These are phyloP conservation scores for Vigna trinervia DNA, from an alignment of 306 rosid genomes.

Conservation along the genomic window DNA sequence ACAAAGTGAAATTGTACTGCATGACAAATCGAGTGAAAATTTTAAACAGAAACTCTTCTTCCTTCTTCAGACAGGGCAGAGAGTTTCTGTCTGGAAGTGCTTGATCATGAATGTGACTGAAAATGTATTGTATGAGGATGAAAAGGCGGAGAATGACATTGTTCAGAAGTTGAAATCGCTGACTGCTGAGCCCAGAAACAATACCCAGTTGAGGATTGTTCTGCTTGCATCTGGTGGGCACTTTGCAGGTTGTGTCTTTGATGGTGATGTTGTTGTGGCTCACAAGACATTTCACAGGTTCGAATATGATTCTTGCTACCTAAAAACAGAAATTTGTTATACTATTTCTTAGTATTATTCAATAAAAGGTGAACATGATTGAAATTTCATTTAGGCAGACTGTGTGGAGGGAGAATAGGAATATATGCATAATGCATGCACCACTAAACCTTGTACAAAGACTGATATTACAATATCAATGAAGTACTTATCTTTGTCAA, in stretches of 20 bases:
- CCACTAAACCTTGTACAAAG: conserved; percentile 7
- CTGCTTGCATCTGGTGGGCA: conserved; percentile 95
- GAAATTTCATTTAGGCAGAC: conserved; percentile 31
- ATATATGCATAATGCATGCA: conserved; percentile 3
- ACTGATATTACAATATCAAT: neutral
- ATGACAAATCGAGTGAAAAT: conserved; percentile 47
- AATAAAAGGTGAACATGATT: neutral
- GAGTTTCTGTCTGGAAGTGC: conserved; percentile 84
- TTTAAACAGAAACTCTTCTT: conserved; percentile 66
- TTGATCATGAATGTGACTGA: conserved; percentile 72
- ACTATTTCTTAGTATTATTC: neutral
- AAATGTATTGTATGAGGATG: conserved; percentile 52
- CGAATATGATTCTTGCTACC: conserved; percentile 34
- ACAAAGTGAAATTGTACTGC: conserved; percentile 40
- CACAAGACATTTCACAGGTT: conserved; percentile 98
- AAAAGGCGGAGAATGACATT: conserved; percentile 53
- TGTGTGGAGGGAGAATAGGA: neutral
- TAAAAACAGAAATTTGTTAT: neutral
- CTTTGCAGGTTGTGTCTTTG: conserved; percentile 93
- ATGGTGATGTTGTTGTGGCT: conserved; percentile 79
- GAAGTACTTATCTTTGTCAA: neutral
- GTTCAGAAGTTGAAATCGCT: conserved; percentile 63
- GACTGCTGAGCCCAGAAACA: conserved; percentile 70
- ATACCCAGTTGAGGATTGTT: conserved; percentile 69
- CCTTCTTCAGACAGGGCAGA: conserved; percentile 66